These are phyloP conservation scores for Gillenia trifoliata DNA, from an alignment of 306 rosid species.

Conservation along the genomic window DNA sequence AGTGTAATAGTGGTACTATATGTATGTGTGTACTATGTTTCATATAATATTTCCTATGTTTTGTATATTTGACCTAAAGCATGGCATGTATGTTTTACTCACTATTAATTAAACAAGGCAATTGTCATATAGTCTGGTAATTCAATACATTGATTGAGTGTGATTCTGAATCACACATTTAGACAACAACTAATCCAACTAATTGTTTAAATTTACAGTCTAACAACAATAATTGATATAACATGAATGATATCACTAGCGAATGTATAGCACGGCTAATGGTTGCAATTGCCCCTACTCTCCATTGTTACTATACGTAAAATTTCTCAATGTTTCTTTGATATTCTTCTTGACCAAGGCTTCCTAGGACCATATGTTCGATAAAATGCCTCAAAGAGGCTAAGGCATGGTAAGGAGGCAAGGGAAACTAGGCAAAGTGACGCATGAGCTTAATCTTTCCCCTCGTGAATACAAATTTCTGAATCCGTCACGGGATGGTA, in stretches of 20 bases:
- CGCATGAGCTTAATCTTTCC: neutral
- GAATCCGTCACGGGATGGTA: neutral
- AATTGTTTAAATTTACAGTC: neutral
- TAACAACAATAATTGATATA: neutral
- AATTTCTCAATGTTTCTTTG: neutral
- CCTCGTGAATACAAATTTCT: neutral
- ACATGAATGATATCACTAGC: too few relatives aligned
- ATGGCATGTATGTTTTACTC: neutral
- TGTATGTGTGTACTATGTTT: too few relatives aligned
- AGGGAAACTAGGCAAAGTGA: neutral
- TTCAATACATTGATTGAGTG: too few relatives aligned
- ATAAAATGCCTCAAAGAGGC: neutral
- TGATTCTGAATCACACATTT: neutral
- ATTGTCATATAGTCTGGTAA: neutral
- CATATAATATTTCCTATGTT: neutral
- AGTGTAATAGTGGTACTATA: neutral
- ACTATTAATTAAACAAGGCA: too few relatives aligned
- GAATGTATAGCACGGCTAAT: too few relatives aligned
- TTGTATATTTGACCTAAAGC: neutral
- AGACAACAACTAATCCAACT: too few relatives aligned
- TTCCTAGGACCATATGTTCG: neutral
- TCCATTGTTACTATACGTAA: neutral
- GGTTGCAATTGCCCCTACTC: too few relatives aligned
- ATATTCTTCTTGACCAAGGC: too few relatives aligned
- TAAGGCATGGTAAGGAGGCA: neutral